Evolutionary conservation across 169 alveolate genomes (phyloP), one percentile per base, ranked within the genome.

Genomic region (Ophryocystis elektroscirrha): DNA sequence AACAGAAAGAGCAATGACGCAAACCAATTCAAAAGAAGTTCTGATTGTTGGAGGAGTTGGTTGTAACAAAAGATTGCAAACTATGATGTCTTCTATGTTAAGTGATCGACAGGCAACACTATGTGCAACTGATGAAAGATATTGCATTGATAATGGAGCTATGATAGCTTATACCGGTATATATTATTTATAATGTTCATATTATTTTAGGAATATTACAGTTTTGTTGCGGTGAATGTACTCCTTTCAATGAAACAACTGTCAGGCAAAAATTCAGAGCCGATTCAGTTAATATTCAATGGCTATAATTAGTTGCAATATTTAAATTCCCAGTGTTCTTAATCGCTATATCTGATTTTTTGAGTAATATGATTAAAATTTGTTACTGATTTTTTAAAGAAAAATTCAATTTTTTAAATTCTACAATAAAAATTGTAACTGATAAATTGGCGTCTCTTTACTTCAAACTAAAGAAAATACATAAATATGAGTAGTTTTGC

Each of bases 1-100:
- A 23, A 84, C 96, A 0, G 98, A 92, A 63, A 74, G 98, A 53
- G 98, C 98, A 9, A 92, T 92, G 93, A 83, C 96, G 32, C 90
- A 87, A 58, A 77, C 89, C 32, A 74, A 79, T 48, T 78, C 96
- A 30, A 81, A 79, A 38, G 90, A 84, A 49, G 93, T 92, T 5
- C 57, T 92, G 30, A 76, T 92, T 22, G 98, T 92, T 18, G 98
- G 98, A 30, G 98, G 98, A 15, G 98, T 92, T 2, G 98, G 96
- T 12, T 89, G 97, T 58, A 92, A 92, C 74, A 67, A 77, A 32
- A 76, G 96, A 41, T 75, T 92, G 29, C 91, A 88, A 63, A 78
- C 81, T 57, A 89, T 92, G 98, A 80, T 85, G 76, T 74, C 69
- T 32, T 56, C 61, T 20, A 92, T 92, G 98, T 94, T 94, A 0